These are phyloP conservation scores for Senna siamea DNA, from an alignment of 306 rosid species.

Conservation along the genomic window DNA sequence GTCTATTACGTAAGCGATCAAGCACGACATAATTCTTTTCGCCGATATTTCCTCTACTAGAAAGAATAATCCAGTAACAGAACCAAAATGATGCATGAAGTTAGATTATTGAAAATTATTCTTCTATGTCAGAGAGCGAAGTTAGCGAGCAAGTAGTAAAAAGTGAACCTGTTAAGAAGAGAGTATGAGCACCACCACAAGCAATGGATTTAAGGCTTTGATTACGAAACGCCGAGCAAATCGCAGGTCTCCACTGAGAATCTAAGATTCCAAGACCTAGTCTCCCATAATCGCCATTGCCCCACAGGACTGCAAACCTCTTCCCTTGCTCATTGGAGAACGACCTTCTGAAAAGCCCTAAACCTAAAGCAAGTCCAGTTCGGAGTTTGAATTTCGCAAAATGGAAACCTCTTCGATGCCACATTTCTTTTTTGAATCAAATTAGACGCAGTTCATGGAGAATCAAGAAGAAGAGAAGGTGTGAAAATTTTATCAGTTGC, in stretches of 20 bases:
- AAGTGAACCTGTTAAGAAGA: conserved; percentile 76
- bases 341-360: conserved; percentile 45
- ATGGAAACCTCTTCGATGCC: conserved; percentile 41
- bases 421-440: conserved; percentile 32
- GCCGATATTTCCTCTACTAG: background rate
- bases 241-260: conserved; percentile 83
- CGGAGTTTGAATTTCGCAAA: conserved; percentile 29
- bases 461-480: background rate
- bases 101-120: background rate
- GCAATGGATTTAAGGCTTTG: conserved; percentile 63
- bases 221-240: conserved; percentile 54
- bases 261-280: conserved; percentile 75
- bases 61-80: background rate
- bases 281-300: conserved; percentile 89
- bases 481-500: background rate
- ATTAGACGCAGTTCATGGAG: conserved; percentile 23
- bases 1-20: conserved; percentile 8
- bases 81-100: background rate
- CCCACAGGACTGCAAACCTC: conserved; percentile 81
- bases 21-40: background rate
- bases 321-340: conserved; percentile 48
- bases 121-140: background rate
- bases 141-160: background rate
- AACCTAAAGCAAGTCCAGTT: background rate
- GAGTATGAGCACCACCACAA: conserved; percentile 98